Evolutionary conservation across 805 yeast species (phyloP), one percentile per base, ranked within the genome.

Genomic region (Wickerhamomyces queroliae): DNA sequence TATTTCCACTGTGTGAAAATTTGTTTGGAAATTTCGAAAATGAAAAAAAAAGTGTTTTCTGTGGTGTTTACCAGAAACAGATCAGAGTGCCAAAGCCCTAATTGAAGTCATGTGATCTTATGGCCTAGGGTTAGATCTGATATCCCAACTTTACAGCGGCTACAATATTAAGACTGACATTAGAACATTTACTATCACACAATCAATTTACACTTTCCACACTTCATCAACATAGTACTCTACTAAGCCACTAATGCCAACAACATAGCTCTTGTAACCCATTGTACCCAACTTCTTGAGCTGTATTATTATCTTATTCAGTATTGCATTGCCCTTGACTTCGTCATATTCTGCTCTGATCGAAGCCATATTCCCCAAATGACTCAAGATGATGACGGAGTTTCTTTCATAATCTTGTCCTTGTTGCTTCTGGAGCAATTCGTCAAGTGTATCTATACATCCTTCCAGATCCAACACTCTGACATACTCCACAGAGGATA

Each of bases 171-270:
- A 12, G 11, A 6, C 16, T 8, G 12, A 10, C 13, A 10, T 10
- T 10, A 10, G 27, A 10, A 10, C 10, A 10, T 10, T 24, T 10
- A 24, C 13, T 24, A 24, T 24, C 19, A 17, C 15, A 31, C 34
- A 19, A 31, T 31, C 22, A 18, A 8, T 13, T 13, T 29, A 29
- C 6, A 31, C 34, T 9, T 13, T 21, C 24, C 7, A 10, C 7
- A 31, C 23, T 15, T 23, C 35, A 27, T 35, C 32, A 15, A 28
- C 26, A 35, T 27, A 35, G 15, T 35, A 28, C n/a, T 26, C n/a
- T 5, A 35, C 5, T n/a, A 25, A 24, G 3, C 32, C 25, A 19
- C 8, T 13, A 10, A 6, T 13, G 8, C 19, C 18, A 3, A 20
- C 29, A 20, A 35, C 26, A 15, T 21, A 35, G 9, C 19, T 20